These are phyloP conservation scores for Cytospora piceicola DNA, from an alignment of 2,329 filamentous ascomycete species.

Conservation along the genomic window DNA sequence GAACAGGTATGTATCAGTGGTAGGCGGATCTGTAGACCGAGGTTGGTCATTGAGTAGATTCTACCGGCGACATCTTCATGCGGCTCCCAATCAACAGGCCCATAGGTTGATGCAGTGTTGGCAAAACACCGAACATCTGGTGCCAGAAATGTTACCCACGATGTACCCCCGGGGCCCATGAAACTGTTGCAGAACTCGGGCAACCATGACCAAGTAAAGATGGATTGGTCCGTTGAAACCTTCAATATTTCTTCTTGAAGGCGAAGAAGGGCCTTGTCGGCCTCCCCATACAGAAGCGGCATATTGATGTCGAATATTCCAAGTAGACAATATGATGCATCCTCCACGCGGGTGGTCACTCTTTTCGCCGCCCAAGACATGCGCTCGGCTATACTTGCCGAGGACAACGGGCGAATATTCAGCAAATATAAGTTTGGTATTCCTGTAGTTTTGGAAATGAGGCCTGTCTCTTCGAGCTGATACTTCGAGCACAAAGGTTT, in stretches of 20 bases:
- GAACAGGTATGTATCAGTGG: too few species aligned
- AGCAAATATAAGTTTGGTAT: neutral
- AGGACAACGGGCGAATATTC: neutral
- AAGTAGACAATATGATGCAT: conserved; percentile 37
- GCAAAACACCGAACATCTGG: too few species aligned
- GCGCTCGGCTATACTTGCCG: conserved; percentile 29
- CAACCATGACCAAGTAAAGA: conserved; percentile 14
- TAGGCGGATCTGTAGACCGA: too few species aligned
- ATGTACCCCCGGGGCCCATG: too few species aligned
- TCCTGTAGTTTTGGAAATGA: neutral
- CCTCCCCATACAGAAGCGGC: conserved; percentile 39
- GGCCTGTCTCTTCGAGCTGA: conserved; percentile 19
- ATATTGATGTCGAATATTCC: conserved; percentile 37
- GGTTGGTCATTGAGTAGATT: too few species aligned
- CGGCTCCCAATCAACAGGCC: too few species aligned
- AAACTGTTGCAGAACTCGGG: neutral
- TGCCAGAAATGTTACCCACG: too few species aligned
- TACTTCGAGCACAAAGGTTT: conserved; percentile 11
- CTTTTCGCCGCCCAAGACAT: conserved; percentile 37
- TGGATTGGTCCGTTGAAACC: conserved; percentile 10
- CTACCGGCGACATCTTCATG: too few species aligned
- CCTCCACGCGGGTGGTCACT: conserved; percentile 33
- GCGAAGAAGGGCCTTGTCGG: conserved; percentile 33
- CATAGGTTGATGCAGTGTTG: too few species aligned
- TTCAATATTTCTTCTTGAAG: conserved; percentile 36